These are phyloP conservation scores for Oryza glumipatula DNA, from an alignment of 176 grass and related monocot species.

Conservation along the genomic window DNA sequence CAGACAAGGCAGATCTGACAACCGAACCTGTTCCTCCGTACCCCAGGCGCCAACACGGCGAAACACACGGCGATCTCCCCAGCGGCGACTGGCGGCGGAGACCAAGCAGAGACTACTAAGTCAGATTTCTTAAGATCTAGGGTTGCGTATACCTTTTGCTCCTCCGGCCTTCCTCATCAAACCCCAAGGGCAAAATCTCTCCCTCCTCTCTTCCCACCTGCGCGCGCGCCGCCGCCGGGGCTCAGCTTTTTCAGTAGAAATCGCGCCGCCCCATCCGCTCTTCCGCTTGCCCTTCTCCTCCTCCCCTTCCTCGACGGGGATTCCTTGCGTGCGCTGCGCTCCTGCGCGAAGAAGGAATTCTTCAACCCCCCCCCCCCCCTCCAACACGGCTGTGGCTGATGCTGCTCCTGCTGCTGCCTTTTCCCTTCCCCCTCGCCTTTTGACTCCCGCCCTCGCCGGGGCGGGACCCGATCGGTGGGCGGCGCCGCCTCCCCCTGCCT, in stretches of 20 bases:
- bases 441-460: slow-evolving; percentile 23
- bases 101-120: slow-evolving; percentile 10
- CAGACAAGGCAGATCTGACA: slow-evolving; percentile 53
- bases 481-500: slow-evolving; percentile 25
- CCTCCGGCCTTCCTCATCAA: slow-evolving; percentile 62
- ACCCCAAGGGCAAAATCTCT: slow-evolving; percentile 19
- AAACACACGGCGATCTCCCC: slow-evolving; percentile 25
- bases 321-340: slow-evolving; percentile 56
- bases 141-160: slow-evolving; percentile 59
- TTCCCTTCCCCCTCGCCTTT: background rate
- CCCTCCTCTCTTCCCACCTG: background rate
- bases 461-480: slow-evolving; percentile 30
- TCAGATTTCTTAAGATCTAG: slow-evolving; percentile 69
- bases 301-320: slow-evolving; percentile 23
- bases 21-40: slow-evolving; percentile 19
- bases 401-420: background rate
- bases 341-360: slow-evolving; percentile 44
- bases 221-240: slow-evolving; percentile 11
- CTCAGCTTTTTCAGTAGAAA: slow-evolving; percentile 32
- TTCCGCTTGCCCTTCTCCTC: background rate
- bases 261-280: slow-evolving; percentile 18
- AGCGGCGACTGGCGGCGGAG: slow-evolving; percentile 20
- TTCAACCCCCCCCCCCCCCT: background rate
- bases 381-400: slow-evolving; percentile 1
- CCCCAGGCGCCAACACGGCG: slow-evolving; percentile 3